Evolutionary conservation across 2,329 filamentous ascomycete species (phyloP), one percentile per base, ranked within the genome.

Genomic region (Colletotrichum zoysiae): DNA sequence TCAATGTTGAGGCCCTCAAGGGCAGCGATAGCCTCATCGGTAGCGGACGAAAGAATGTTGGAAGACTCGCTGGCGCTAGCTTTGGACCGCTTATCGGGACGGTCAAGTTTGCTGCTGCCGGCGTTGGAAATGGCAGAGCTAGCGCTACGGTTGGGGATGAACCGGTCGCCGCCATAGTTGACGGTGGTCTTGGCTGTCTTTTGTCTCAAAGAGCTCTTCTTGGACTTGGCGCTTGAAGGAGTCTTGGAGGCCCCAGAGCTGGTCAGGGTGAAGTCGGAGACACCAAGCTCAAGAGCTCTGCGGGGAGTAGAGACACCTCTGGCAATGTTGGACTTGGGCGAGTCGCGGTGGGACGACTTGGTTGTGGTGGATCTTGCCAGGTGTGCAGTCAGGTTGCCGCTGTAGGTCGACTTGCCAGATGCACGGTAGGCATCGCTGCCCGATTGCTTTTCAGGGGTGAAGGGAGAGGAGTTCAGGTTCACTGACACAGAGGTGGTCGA

Each of bases 281-380:
- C 91, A 75, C 94, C 95, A 51, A 97, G 89, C 82, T 98, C 95
- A 50, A 98, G 88, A 58, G 86, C 88, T 81, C 93, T 94, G 78
- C 93, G 93, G 26, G 95, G 95, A 55, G 94, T 95, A 70, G 91
- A 88, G 68, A 90, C 89, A 53, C 85, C 85, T 75, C 91, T 90
- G 76, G 93, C 93, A 81, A 98, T 98, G 87, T 98, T 98, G 71
- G 95, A 98, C 87, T 98, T 98, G 80, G 95, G 95, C 2, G 95
- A 98, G 80, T 96, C 93, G 62, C 93, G 92, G 81, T 93, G 92
- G 51, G 89, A 85, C 35, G 87, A 84, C 84, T 91, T 92, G 51
- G 87, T 84, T 74, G 90, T 87, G 73, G 82, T 84, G 2, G 88
- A 91, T 78, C 92, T 93, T 74, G 92, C 88, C 79, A 97, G 92